phyloP scores from a whole-genome alignment of 2,329 filamentous ascomycete genomes.

The Aspergillus pseudonomiae region DNA sequence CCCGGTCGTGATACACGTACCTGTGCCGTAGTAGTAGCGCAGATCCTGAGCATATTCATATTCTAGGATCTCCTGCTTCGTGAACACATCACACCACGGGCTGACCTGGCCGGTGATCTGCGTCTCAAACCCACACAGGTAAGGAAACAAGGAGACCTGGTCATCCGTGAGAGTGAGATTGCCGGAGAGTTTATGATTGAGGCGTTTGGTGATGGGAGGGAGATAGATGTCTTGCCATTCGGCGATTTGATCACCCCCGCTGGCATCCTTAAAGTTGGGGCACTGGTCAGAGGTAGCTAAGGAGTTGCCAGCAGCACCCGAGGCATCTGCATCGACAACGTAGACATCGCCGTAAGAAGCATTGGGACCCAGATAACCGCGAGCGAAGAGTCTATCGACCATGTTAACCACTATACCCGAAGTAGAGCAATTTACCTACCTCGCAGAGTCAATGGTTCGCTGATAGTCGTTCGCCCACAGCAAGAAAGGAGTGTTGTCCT shows the following conservation, averaged over 20 bases:
- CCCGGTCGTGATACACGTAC: slow-evolving; percentile 26
- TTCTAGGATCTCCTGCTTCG: slow-evolving; percentile 61
- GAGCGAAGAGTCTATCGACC: slow-evolving; percentile 60
- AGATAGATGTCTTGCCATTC: slow-evolving; percentile 13
- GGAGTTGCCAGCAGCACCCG: slow-evolving; percentile 62
- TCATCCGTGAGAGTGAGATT: slow-evolving; percentile 55
- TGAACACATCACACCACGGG: slow-evolving; percentile 66
- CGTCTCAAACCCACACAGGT: slow-evolving; percentile 72
- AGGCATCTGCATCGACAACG: slow-evolving; percentile 60
- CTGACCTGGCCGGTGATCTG: slow-evolving; percentile 66
- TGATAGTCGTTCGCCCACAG: slow-evolving; percentile 70
- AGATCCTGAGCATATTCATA: slow-evolving; percentile 72
- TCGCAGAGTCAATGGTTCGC: slow-evolving; percentile 39
- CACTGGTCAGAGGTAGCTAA: slow-evolving; percentile 66
- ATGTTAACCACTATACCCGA: slow-evolving; percentile 52
- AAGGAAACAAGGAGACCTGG: slow-evolving; percentile 64
- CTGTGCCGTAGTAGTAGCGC: slow-evolving; percentile 68
- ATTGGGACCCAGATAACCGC: slow-evolving; percentile 62
- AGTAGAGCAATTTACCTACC: slow-evolving; percentile 13
- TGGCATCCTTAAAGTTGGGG: slow-evolving; percentile 59
- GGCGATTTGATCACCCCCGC: slow-evolving; percentile 30
- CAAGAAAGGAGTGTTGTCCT: slow-evolving; percentile 54
- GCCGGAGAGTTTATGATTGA: slow-evolving; percentile 59
- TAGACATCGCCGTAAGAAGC: slow-evolving; percentile 60
- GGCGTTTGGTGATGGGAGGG: slow-evolving; percentile 41